Percentiles rank a stretch among this genome's conserved stretches.
Evolutionary conservation across 345 rosid species (phyloP).

Genomic region (Populus ilicifolia): DNA sequence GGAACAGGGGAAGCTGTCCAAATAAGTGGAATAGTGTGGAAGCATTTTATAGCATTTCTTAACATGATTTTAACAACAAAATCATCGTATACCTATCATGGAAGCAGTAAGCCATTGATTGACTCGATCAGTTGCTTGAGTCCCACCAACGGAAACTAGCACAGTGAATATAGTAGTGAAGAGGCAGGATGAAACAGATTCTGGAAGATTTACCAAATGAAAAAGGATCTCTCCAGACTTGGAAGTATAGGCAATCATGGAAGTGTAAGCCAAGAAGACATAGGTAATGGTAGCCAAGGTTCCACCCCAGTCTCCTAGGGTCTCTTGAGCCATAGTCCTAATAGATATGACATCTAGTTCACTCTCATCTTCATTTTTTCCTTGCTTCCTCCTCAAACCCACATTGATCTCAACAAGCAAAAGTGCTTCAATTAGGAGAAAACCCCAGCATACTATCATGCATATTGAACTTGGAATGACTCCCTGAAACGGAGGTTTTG

Average conservation of each 20-base stretch:
- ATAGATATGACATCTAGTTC: constrained; percentile 50
- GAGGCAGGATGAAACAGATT: constrained; percentile 36
- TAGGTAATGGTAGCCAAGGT: constrained; percentile 40
- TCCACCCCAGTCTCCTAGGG: constrained; percentile 57
- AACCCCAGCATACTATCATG: constrained; percentile 50
- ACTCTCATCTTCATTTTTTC: constrained; percentile 23
- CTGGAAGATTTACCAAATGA: constrained; percentile 46
- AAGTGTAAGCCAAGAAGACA: constrained; percentile 56
- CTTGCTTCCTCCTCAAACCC: constrained; percentile 29
- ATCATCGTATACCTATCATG: constrained; percentile 45
- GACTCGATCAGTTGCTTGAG: constrained; percentile 48
- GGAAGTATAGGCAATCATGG: constrained; percentile 55
- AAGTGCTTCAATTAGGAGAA: constrained; percentile 55
- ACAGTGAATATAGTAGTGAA: constrained; percentile 43
- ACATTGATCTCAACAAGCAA: constrained; percentile 56
- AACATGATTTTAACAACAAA: not conserved
- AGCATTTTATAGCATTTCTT: not conserved
- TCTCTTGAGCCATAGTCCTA: constrained; percentile 66
- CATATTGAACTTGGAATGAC: constrained; percentile 55
- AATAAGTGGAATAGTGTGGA: too few relatives aligned
- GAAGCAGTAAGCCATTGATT: constrained; percentile 57
- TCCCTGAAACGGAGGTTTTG: constrained; percentile 33
- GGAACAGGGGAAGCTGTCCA: too few relatives aligned
- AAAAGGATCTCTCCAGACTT: constrained; percentile 58
- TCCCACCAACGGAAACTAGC: constrained; percentile 49